phyloP scores from a whole-genome alignment of 129 eudicot species.

The Flaveria linearis region DNA sequence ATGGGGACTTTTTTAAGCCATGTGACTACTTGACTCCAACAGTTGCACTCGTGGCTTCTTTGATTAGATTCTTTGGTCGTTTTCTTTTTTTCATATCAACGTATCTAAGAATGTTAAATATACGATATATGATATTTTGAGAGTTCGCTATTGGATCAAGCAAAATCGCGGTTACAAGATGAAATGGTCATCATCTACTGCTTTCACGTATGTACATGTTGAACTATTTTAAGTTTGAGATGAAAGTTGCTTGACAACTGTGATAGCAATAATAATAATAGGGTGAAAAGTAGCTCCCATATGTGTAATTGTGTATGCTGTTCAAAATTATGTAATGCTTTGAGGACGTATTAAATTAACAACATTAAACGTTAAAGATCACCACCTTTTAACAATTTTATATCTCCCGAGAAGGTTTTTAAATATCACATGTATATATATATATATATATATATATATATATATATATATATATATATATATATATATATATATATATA shows the following conservation, averaged over 20 bases:
- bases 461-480: too few species aligned
- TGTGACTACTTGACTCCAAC: slow-evolving; percentile 68
- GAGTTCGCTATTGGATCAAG: slow-evolving; percentile 53
- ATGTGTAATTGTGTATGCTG: slow-evolving; percentile 19
- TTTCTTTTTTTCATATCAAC: background rate
- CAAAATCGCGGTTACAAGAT: slow-evolving; percentile 57
- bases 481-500: too few species aligned
- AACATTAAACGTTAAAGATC: background rate
- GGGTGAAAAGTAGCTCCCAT: slow-evolving; percentile 2
- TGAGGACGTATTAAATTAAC: background rate
- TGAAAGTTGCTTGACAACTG: background rate
- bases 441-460: too few species aligned
- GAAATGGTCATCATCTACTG: background rate
- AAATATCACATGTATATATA: too few species aligned
- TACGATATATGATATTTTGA: slow-evolving; percentile 27
- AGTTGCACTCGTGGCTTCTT: slow-evolving; percentile 77
- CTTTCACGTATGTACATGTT: background rate
- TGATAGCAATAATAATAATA: background rate
- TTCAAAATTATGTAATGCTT: slow-evolving; percentile 4
- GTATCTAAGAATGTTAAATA: background rate
- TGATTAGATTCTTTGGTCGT: slow-evolving; percentile 51
- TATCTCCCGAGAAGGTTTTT: too few species aligned
- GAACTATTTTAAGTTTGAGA: slow-evolving; percentile 4
- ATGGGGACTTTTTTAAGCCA: slow-evolving; percentile 88
- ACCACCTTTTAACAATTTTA: too few species aligned